phyloP scores from a whole-genome alignment of 108 stramenopile species.

The Bacterosira constricta region DNA sequence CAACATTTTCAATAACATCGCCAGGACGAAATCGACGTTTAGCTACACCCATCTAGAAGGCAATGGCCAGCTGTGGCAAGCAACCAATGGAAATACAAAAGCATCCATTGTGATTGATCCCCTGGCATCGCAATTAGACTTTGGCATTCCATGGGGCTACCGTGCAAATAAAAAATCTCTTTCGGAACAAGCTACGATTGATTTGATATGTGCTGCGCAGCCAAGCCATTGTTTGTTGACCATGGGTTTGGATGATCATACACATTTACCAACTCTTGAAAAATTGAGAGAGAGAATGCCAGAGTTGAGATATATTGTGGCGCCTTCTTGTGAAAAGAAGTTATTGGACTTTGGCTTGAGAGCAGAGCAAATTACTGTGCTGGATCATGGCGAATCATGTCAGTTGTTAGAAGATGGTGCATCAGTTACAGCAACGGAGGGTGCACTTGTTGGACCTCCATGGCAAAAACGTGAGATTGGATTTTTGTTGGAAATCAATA shows the following conservation, averaged over 20 bases:
- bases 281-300: slow-evolving; percentile 28
- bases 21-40: slow-evolving; percentile 1
- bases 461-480: slow-evolving; percentile 64
- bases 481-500: slow-evolving; percentile 26
- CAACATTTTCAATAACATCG: background rate
- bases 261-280: slow-evolving; percentile 45
- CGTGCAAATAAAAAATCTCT: slow-evolving; percentile 46
- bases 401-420: slow-evolving; percentile 6
- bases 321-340: slow-evolving; percentile 36
- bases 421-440: slow-evolving; percentile 42
- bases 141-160: slow-evolving; percentile 58
- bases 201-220: slow-evolving; percentile 27
- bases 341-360: slow-evolving; percentile 13
- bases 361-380: slow-evolving; percentile 18
- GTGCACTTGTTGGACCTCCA: slow-evolving; percentile 61
- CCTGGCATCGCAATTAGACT: slow-evolving; percentile 54
- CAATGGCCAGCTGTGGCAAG: slow-evolving; percentile 45
- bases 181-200: slow-evolving; percentile 23
- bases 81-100: background rate
- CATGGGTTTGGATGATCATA: slow-evolving; percentile 65
- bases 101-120: slow-evolving; percentile 57
- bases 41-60: slow-evolving; percentile 44
- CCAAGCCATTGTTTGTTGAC: slow-evolving; percentile 49
- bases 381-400: slow-evolving; percentile 27
- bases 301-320: slow-evolving; percentile 25